These are phyloP conservation scores for Rachicladosporium sp. DNA, from an alignment of 2,329 filamentous ascomycete genomes.

Conservation along the genomic window DNA sequence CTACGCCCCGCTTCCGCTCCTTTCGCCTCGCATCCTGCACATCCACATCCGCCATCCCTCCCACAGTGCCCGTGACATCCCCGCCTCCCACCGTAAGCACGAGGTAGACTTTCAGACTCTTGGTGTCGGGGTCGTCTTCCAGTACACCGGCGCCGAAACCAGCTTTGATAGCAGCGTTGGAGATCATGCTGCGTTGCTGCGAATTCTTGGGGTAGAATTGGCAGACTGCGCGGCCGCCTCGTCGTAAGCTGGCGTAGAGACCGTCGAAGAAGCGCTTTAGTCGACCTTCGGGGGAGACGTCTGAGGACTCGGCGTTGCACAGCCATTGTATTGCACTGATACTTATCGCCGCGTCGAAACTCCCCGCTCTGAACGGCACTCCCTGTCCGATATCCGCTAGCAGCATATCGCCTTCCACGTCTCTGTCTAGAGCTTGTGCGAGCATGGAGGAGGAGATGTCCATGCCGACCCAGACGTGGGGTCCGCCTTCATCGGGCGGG, in stretches of 20 bases:
- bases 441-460: constrained; percentile 94
- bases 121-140: constrained; percentile 91
- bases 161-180: constrained; percentile 75
- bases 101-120: constrained; percentile 92
- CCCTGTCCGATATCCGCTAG: constrained; percentile 93
- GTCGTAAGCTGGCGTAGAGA: constrained; percentile 68
- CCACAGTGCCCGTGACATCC: constrained; percentile 75
- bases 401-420: constrained; percentile 87
- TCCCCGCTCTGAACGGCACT: constrained; percentile 80
- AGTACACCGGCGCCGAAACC: constrained; percentile 91
- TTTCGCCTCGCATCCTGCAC: constrained; percentile 57
- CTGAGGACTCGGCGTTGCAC: constrained; percentile 73
- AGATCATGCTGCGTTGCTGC: constrained; percentile 83
- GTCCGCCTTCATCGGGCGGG: constrained; percentile 58
- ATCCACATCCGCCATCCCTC: constrained; percentile 73
- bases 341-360: constrained; percentile 88
- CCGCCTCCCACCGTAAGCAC: constrained; percentile 80
- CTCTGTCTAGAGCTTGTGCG: constrained; percentile 81
- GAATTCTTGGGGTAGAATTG: constrained; percentile 99
- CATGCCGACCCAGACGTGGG: constrained; percentile 95
- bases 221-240: constrained; percentile 82
- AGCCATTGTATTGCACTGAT: constrained; percentile 98
- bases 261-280: constrained; percentile 84
- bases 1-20: constrained; percentile 36
- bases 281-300: constrained; percentile 67